Evolutionary conservation across 768 basidiomycete genomes (phyloP).

Genomic region (Porpolomopsis calyptriformis): DNA sequence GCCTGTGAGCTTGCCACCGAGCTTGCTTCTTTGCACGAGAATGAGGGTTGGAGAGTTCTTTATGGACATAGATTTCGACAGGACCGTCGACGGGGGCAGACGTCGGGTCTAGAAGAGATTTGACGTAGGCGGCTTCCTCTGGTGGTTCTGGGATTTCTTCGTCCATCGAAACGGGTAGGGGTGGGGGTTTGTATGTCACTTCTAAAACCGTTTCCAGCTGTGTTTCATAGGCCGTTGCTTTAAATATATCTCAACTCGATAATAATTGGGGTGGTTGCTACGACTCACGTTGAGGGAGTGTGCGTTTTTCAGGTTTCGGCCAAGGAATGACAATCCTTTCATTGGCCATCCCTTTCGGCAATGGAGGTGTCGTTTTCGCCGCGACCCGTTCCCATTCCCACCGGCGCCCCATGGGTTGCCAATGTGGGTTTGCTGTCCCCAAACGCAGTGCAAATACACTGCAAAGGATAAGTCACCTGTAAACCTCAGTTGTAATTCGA

Average conservation of each 20-base stretch:
- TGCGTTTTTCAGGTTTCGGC: constrained; percentile 43
- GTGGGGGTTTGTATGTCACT: constrained; percentile 62
- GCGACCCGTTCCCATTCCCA: constrained; percentile 71
- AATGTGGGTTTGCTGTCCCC: constrained; percentile 48
- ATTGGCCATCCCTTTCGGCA: constrained; percentile 31
- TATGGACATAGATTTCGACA: constrained; percentile 52
- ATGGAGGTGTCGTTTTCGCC: constrained; percentile 46
- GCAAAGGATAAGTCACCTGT: constrained; percentile 1
- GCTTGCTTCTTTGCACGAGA: constrained; percentile 72
- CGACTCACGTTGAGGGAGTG: constrained; percentile 35
- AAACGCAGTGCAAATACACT: constrained; percentile 75
- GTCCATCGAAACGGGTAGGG: constrained; percentile 29
- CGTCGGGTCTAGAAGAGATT: constrained; percentile 45
- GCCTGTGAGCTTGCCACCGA: constrained; percentile 56
- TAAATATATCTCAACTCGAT: constrained; percentile 3
- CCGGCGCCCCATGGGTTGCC: constrained; percentile 41
- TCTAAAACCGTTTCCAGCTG: constrained; percentile 45
- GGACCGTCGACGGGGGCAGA: constrained; percentile 39
- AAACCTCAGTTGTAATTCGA: background rate
- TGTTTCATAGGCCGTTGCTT: constrained; percentile 61
- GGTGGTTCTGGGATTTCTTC: constrained; percentile 31
- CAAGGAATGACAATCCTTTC: constrained; percentile 51
- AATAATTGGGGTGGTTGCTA: background rate
- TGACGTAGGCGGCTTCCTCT: constrained; percentile 48
- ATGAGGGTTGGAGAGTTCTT: constrained; percentile 74